Evolutionary conservation across 129 eudicot genomes (phyloP), one percentile per base, ranked within the genome.

Genomic region (carrot (Daucus carota)): DNA sequence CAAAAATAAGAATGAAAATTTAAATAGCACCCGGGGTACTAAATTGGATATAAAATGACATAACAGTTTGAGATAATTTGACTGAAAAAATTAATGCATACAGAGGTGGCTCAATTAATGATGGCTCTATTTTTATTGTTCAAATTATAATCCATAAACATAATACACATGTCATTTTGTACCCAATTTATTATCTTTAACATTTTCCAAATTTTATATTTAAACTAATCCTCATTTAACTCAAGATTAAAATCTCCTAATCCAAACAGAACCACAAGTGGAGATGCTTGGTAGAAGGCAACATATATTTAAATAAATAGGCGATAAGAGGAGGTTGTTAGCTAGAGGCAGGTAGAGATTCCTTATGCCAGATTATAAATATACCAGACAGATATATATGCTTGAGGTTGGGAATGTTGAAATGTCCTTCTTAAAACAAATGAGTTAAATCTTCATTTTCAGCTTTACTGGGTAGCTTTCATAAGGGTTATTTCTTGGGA

Each of bases 381-480:
- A 8, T 22, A 22, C 9, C 31, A 9, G 65, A 57, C 65, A 57
- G 31, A 57, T 24, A n/a, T 24, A n/a, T n/a, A 57, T 54, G 62
- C 62, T 54, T 54, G 62, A 54, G 62, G 62, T 54, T 54, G 29
- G 29, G 62, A 54, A 54, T 54, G 62, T 54, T 54, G 62, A 54
- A 54, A 28, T 54, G 62, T 54, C 29, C 9, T 54, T 54, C 62
- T 22, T 6, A 22, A 54, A 54, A 0, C 13, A 52, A 22, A 52
- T 52, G 62, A 52, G 62, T 52, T 22, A 9, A 54, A 54, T 54
- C 8, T 8, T 54, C 62, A n/a, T 54, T 54, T 54, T 54, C 62
- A 54, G 29, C 62, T 54, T 54, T 54, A 22, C 29, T 0, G n/a
- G 8, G 62, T 22, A 54, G 29, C 62, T 54, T 54, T 54, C 62